These are phyloP conservation scores for Cylindrotheca fusiformis DNA, from an alignment of 108 stramenopile species.

Conservation along the genomic window DNA sequence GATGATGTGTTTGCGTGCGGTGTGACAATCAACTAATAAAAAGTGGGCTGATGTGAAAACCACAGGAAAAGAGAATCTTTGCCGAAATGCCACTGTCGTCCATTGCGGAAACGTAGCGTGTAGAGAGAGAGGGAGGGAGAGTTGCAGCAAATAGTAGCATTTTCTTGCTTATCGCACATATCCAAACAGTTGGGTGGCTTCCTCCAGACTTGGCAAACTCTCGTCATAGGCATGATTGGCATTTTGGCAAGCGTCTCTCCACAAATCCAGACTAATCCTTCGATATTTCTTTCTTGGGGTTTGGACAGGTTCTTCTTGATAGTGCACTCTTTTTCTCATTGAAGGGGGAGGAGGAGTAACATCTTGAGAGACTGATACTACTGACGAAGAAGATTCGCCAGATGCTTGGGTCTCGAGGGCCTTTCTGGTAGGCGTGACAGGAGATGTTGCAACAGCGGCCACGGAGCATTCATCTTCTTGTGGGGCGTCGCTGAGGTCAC, in stretches of 20 bases:
- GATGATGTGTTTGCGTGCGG: no score
- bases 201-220: slow-evolving; percentile 71
- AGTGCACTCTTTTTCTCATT: neutral
- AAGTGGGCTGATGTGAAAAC: no score
- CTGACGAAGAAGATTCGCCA: neutral
- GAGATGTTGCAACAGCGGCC: no score
- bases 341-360: neutral
- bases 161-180: slow-evolving; percentile 10
- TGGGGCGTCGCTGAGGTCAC: neutral
- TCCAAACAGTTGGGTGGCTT: slow-evolving; percentile 81
- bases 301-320: neutral
- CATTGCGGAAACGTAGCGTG: no score
- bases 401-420: no score
- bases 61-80: no score
- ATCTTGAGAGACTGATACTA: neutral
- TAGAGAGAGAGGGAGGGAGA: no score
- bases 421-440: no score
- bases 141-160: no score
- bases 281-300: slow-evolving; percentile 41
- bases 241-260: slow-evolving; percentile 42
- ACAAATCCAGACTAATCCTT: slow-evolving; percentile 35
- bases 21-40: no score
- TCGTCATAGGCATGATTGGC: slow-evolving; percentile 44
- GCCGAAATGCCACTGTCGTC: no score
- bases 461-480: no score